Evolutionary conservation across 164 flowering plant genomes (phyloP).

Genomic region (Akebia trifoliata): DNA sequence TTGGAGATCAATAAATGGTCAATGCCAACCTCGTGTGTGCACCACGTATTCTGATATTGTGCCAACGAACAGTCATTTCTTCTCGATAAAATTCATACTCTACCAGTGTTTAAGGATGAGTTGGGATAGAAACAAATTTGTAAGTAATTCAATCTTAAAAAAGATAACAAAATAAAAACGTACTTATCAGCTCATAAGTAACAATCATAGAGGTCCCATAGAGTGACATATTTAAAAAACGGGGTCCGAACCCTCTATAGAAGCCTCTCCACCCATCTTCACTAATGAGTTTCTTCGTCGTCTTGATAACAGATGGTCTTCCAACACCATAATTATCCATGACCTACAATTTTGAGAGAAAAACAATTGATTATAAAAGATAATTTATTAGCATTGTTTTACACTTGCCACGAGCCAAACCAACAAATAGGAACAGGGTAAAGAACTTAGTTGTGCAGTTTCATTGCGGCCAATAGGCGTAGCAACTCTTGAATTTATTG

Average conservation of each 20-base stretch:
- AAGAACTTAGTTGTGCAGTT: not conserved
- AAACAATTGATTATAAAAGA: too few species aligned
- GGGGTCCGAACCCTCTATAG: slow-evolving; percentile 85
- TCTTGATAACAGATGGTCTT: slow-evolving; percentile 70
- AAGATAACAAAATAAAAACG: slow-evolving; percentile 6
- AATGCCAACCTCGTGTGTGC: too few species aligned
- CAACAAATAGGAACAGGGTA: too few species aligned
- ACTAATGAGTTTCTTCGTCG: slow-evolving; percentile 44
- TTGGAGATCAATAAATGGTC: too few species aligned
- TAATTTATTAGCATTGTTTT: too few species aligned
- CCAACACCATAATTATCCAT: slow-evolving; percentile 74
- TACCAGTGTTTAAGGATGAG: too few species aligned
- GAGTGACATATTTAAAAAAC: slow-evolving; percentile 85
- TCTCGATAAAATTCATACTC: too few species aligned
- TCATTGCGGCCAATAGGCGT: not conserved
- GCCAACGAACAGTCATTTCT: too few species aligned
- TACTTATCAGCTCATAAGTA: slow-evolving; percentile 81
- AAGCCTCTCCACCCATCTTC: slow-evolving; percentile 95
- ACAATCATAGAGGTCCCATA: slow-evolving; percentile 89
- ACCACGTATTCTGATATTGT: too few species aligned
- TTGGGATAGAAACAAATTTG: too few species aligned
- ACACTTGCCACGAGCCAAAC: too few species aligned
- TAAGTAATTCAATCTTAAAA: not conserved
- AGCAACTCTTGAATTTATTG: not conserved
- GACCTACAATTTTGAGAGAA: slow-evolving; percentile 35